phyloP scores from a whole-genome alignment of 2,329 filamentous ascomycete genomes.

The Trichoderma asperellum region DNA sequence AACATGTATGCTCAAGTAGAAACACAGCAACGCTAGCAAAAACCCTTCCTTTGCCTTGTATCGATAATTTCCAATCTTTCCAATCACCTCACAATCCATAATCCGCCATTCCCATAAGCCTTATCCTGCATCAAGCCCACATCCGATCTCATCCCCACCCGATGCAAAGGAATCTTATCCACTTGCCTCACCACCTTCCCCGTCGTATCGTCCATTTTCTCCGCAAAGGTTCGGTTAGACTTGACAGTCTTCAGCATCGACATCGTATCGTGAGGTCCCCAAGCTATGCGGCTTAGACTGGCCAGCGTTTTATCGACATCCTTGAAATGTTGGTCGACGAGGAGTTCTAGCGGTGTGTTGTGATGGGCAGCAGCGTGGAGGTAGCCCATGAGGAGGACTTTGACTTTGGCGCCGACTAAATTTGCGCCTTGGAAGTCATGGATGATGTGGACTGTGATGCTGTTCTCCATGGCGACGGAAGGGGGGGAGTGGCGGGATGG shows the following conservation, averaged over 20 bases:
- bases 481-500: slow-evolving; percentile 53
- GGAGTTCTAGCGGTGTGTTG: slow-evolving; percentile 32
- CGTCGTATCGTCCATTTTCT: slow-evolving; percentile 53
- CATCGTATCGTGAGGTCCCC: slow-evolving; percentile 48
- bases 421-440: slow-evolving; percentile 51
- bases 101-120: slow-evolving; percentile 52
- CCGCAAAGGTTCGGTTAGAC: slow-evolving; percentile 49
- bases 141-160: slow-evolving; percentile 60
- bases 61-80: neutral
- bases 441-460: slow-evolving; percentile 59
- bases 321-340: slow-evolving; percentile 40
- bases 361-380: slow-evolving; percentile 45
- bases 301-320: slow-evolving; percentile 51
- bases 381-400: slow-evolving; percentile 64
- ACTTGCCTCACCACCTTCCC: slow-evolving; percentile 57
- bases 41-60: neutral
- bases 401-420: slow-evolving; percentile 52
- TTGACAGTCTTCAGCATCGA: slow-evolving; percentile 45
- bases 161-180: slow-evolving; percentile 62
- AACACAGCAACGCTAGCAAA: neutral
- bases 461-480: slow-evolving; percentile 53
- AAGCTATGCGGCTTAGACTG: slow-evolving; percentile 52
- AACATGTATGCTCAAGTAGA: neutral
- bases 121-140: slow-evolving; percentile 53
- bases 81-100: slow-evolving; percentile 48